These are phyloP conservation scores for Juncus inflexus DNA, from an alignment of 176 grass and related monocot genomes.

Conservation along the genomic window DNA sequence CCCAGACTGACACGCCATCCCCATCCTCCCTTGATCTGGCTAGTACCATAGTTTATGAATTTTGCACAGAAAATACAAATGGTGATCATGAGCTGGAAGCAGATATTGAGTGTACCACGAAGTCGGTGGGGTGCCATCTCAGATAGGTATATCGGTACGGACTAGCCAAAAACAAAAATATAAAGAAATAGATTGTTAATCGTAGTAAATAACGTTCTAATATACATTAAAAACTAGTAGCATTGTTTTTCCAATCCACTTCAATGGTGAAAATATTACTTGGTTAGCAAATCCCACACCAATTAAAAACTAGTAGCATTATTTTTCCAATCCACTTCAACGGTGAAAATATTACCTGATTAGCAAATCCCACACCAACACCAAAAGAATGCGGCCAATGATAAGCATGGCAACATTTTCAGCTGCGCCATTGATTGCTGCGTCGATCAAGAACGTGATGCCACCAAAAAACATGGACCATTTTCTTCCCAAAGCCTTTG, in stretches of 20 bases:
- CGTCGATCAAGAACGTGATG: constrained; percentile 54
- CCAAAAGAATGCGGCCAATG: constrained; percentile 59
- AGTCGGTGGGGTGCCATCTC: too few species aligned
- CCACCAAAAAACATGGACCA: constrained; percentile 92
- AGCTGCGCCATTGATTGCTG: constrained; percentile 50
- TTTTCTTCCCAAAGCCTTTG: constrained; percentile 59
- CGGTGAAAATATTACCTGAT: constrained; percentile 35
- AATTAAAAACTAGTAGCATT: too few species aligned
- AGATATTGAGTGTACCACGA: constrained; percentile 62
- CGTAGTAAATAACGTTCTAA: too few species aligned
- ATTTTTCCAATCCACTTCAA: too few species aligned
- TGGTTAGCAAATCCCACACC: constrained; percentile 76
- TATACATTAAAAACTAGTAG: too few species aligned
- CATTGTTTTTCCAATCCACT: too few species aligned
- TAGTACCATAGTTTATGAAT: constrained; percentile 57
- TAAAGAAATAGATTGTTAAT: too few species aligned
- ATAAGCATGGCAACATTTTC: constrained; percentile 52
- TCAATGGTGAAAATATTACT: too few species aligned
- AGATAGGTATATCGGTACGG: too few species aligned
- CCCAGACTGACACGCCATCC: constrained; percentile 55
- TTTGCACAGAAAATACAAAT: constrained; percentile 50
- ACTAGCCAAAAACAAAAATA: too few species aligned
- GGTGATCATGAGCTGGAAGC: constrained; percentile 67
- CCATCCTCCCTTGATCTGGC: constrained; percentile 39
- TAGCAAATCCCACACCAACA: constrained; percentile 66